These are phyloP conservation scores for Cyathus striatus DNA, from an alignment of 768 basidiomycete species.

Conservation along the genomic window DNA sequence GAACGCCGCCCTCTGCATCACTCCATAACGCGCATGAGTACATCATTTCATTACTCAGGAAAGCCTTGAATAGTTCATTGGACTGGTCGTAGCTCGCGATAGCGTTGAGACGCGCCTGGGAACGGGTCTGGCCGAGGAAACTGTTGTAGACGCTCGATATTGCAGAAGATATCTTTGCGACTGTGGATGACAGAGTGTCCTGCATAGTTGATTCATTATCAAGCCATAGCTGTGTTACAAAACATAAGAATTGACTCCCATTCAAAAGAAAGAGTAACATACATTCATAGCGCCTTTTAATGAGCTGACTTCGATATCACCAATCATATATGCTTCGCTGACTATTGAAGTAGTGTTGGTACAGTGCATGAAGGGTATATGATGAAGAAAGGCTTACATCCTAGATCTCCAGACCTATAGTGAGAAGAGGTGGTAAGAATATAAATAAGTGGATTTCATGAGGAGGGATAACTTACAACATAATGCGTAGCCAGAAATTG, in stretches of 20 bases:
- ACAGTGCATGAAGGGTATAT: constrained; percentile 5
- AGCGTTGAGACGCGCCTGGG: constrained; percentile 72
- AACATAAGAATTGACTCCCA: constrained; percentile 8
- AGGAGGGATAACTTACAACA: constrained; percentile 41
- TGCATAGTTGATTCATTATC: constrained; percentile 60
- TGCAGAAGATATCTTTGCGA: constrained; percentile 51
- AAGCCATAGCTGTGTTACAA: constrained; percentile 53
- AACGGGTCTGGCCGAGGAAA: constrained; percentile 68
- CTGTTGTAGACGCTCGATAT: constrained; percentile 64
- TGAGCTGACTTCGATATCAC: constrained; percentile 56
- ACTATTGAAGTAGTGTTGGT: constrained; percentile 34
- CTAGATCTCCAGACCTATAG: constrained; percentile 58
- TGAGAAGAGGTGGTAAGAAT: constrained; percentile 9
- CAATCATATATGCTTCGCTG: constrained; percentile 74
- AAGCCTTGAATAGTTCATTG: constrained; percentile 83
- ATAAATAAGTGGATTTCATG: neutral
- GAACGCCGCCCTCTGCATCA: constrained; percentile 75
- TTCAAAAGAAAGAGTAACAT: constrained; percentile 18
- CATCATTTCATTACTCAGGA: constrained; percentile 89
- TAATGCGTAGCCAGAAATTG: constrained; percentile 64
- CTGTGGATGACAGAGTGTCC: constrained; percentile 49
- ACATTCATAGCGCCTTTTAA: constrained; percentile 63
- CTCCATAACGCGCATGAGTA: constrained; percentile 88
- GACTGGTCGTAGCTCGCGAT: constrained; percentile 91
- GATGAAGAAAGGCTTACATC: constrained; percentile 40